Evolutionary conservation across 2,329 filamentous ascomycete genomes (phyloP), one percentile per base, ranked within the genome.

Genomic region (Pseudopithomyces chartarum): DNA sequence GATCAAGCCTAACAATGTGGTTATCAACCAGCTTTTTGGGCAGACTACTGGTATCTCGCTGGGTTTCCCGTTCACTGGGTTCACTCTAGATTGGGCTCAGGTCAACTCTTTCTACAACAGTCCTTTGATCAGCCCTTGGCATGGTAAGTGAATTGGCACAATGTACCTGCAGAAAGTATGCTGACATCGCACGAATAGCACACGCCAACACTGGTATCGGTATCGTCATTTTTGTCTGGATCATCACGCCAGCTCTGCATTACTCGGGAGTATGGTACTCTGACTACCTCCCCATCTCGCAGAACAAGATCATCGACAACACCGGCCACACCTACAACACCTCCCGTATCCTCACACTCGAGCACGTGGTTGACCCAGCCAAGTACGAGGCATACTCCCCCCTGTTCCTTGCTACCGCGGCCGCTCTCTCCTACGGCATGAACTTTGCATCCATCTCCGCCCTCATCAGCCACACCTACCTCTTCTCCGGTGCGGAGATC

Each of bases 51-150:
- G 92, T 13, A 90, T 93, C n/a, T 85, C 87, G 15, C 94, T 91
- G 2, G 92, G 92, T 2, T 82, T 96, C 13, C 91, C 91, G 1
- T 78, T 96, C 33, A 92, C 96, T 59, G 92, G 91, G 0, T 73
- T 96, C 66, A 96, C 91, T 0, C 95, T 96, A 68, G 92, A 96
- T 78, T 96, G 92, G 92, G 90, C 90, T 0, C 92, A 96, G 70
- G 82, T 95, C 15, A 92, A 91, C 0, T 91, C 91, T 0, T 95
- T 94, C 74, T 92, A 47, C n/a, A 47, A 47, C 44, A 47, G 44
- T 34, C 44, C 44, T 22, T 34, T 47, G 17, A 36, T 47, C 10
- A 47, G 44, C 44, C 44, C 44, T 34, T 47, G 44, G 44, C 44
- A 47, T 29, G 43, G 43, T 45, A 45, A 29, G 43, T 45, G 23